phyloP scores from a whole-genome alignment of 495 filamentous ascomycete species.

The Stereocaulon alpinum region DNA sequence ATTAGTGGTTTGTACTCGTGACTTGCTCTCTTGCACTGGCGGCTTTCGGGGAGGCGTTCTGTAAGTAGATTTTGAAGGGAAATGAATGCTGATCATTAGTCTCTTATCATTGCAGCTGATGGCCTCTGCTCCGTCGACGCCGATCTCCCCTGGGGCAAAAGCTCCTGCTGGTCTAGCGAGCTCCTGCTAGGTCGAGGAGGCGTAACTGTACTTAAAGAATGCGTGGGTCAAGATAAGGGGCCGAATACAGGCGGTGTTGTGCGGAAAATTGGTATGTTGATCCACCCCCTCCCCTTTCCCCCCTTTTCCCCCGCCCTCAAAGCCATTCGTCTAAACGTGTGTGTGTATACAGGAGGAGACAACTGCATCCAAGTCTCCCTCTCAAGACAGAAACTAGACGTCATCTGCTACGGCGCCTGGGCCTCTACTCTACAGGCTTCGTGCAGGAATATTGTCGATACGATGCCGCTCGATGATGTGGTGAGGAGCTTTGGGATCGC shows the following conservation, averaged over 20 bases:
- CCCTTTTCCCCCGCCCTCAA: no score
- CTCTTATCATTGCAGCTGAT: not conserved
- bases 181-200: not conserved
- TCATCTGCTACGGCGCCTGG: not conserved
- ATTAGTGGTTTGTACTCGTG: slow-evolving; percentile 2
- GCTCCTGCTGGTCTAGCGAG: not conserved
- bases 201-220: not conserved
- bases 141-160: not conserved
- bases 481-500: not conserved
- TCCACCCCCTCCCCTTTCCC: no score
- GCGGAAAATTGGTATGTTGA: not conserved
- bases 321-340: no score
- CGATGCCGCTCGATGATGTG: not conserved
- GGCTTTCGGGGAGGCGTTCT: no score
- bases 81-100: no score
- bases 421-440: not conserved
- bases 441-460: not conserved
- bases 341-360: not conserved
- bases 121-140: not conserved
- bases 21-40: no score
- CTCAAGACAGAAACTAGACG: not conserved
- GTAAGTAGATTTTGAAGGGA: no score
- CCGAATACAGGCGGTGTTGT: not conserved
- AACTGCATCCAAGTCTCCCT: not conserved
- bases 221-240: not conserved